Base-by-base conservation (phyloP, 2,329 filamentous ascomycete species). In the Colletotrichum agaves region DNA sequence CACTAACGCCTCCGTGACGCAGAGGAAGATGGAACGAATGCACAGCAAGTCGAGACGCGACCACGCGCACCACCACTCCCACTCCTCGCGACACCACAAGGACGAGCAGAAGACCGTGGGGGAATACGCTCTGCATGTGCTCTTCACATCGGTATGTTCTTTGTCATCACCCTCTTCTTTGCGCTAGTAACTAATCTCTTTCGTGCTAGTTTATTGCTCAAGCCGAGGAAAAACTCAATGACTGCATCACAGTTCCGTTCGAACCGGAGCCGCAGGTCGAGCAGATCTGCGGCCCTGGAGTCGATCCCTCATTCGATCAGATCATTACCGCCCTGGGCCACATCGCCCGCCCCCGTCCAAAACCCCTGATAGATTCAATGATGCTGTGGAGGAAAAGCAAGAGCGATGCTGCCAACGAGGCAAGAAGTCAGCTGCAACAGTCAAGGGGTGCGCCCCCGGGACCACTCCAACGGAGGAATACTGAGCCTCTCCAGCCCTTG, bases 301-400 rank as follows among this genome's bases (percentile, higher is more conserved):
- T 92, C 44, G 96, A 99, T 77, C 87, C 91, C 2, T 89, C 88
- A 11, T 99, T 99, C 76, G 96, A 99, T 78, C 95, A 98, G 80
- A 88, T 97, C 74, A 97, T 99, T 71, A 90, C 91, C 31, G 96
- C 97, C 15, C 85, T 99, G 43, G 96, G 96, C 3, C 95, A 98
- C 77, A 97, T 99, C 75, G 93, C 95, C 60, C 92, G 93, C 67
- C 92, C 94, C 72, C 97, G 97, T 76, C 97, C 97, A 5, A 98
- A 97, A 77, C 93, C 94, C 5, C 81, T 99, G 58, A 98, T 99
- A 74, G 96, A 99, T 78, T 94, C 93, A 19, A 94, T 99, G 78
- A 99, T 99, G 93, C 87, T 97, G 35, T 99, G 96, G 96, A 90
- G 96, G 63, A 98, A 98, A 79, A 93, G 89, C 71, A 98, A 98